Base-by-base conservation (phyloP, 2,329 filamentous ascomycete genomes). In the Claviceps purpurea region DNA sequence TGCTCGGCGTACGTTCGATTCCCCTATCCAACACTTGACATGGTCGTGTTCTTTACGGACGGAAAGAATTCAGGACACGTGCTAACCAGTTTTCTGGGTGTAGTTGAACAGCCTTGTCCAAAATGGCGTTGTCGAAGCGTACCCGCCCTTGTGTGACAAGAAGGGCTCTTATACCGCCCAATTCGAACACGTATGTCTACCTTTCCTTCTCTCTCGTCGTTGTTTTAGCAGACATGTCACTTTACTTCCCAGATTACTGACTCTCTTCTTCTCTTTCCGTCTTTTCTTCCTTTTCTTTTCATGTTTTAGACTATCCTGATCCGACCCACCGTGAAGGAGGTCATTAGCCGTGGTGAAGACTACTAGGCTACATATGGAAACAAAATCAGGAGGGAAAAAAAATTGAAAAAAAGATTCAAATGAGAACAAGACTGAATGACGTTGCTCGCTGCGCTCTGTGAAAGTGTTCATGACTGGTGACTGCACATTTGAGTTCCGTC, bases 161-260 rank as follows among this genome's bases (percentile, higher is more conserved):
- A 95, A 94, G 77, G 91, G 91, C 54, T 94, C 87, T 26, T 95
- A 95, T 68, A 94, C 89, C 26, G 91, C 90, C 57, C 90, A 96
- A 67, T 95, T 82, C 65, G 90, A 96, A 74, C 90, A 96, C 73
- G 89, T 94, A 72, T 78, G 86, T 79, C 53, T 5, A 24, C 38
- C n/a, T 30, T 4, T 5, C n/a, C n/a, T 30, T 18, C 22, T n/a
- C 13, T 10, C 20, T 30, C 16, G 5, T 11, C 41, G 20, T 14
- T 11, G 30, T 34, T 11, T 34, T 34, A 11, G 10, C 10, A 34
- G 30, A 34, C 30, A 10, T 34, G 30, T 4, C 8, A 42, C 40
- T 13, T 40, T n/a, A 3, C 5, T 40, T 40, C 2, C n/a, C 38
- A 34, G 30, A 34, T 11, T n/a, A 44, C 57, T 60, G 51, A 55